A percentile compares a stretch with the other conserved stretches of the same genome.
Conservation (phyloP, 2,329 filamentous ascomycete species). For the Xylaria arbuscula region DNA sequence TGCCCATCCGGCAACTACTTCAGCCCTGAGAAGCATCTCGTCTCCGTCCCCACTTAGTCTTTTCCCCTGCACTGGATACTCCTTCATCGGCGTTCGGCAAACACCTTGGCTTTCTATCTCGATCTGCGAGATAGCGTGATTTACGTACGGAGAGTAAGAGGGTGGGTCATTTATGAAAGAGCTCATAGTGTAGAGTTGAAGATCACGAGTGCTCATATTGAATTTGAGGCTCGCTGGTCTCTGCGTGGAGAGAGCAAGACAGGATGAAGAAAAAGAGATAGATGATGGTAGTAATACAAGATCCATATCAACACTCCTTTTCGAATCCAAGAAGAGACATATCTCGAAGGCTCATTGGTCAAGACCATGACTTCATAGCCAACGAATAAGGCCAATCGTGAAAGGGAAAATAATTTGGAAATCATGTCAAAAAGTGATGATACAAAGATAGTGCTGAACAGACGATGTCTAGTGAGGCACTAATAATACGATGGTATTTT, state of each 20-base stretch:
- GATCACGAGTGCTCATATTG: not conserved
- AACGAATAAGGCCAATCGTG: not conserved
- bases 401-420: not conserved
- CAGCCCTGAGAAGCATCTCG: not conserved
- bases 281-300: slow-evolving; percentile 4
- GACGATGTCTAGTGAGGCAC: not conserved
- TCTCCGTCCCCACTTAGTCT: not conserved
- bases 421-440: not conserved
- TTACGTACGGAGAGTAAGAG: not conserved
- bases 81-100: slow-evolving; percentile 17
- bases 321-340: not conserved
- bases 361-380: too few species aligned
- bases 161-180: not conserved
- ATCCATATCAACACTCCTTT: not conserved
- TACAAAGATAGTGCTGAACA: slow-evolving; percentile 20
- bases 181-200: not conserved
- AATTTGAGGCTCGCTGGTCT: not conserved
- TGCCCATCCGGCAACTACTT: not conserved
- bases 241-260: not conserved
- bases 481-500: slow-evolving; percentile 32
- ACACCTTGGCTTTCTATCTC: not conserved
- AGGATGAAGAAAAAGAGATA: not conserved
- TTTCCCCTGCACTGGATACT: not conserved
- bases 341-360: not conserved
- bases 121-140: not conserved